Evolutionary conservation across 441 rosid species (phyloP).

Genomic region (Erodium moschatum): DNA sequence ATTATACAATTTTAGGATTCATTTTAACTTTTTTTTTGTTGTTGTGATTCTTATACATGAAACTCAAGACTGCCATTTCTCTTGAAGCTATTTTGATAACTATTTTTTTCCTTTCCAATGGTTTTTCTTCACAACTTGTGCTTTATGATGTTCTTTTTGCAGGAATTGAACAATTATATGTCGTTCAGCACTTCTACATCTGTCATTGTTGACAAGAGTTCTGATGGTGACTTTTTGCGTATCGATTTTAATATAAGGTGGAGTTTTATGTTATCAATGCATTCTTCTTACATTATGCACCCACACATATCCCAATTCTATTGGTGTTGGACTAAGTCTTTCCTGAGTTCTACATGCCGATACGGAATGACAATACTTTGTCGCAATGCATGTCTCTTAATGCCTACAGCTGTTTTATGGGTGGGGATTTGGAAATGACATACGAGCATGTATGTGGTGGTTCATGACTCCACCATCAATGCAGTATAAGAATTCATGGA

Average conservation of each 20-base stretch:
- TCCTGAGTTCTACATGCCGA: neutral
- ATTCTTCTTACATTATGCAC: neutral
- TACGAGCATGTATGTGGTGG: no score
- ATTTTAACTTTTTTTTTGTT: neutral
- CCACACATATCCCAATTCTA: neutral
- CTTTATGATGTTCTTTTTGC: slow-evolving; percentile 23
- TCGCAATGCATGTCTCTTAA: neutral
- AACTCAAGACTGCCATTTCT: neutral
- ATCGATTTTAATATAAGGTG: slow-evolving; percentile 92
- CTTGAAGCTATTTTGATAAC: neutral
- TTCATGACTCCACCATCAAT: no score
- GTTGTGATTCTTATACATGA: neutral
- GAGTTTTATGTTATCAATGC: neutral
- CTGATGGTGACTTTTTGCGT: slow-evolving; percentile 84
- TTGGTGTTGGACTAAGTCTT: neutral
- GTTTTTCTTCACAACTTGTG: neutral
- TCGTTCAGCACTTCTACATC: slow-evolving; percentile 61
- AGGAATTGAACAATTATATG: slow-evolving; percentile 85
- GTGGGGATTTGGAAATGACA: no score
- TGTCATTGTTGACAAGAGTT: slow-evolving; percentile 79
- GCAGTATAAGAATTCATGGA: no score
- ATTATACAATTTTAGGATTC: neutral
- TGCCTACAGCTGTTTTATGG: no score
- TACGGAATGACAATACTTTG: neutral
- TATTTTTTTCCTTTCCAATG: no score